Conservation (phyloP, 345 rosid species). For the Ricinus communis region DNA sequence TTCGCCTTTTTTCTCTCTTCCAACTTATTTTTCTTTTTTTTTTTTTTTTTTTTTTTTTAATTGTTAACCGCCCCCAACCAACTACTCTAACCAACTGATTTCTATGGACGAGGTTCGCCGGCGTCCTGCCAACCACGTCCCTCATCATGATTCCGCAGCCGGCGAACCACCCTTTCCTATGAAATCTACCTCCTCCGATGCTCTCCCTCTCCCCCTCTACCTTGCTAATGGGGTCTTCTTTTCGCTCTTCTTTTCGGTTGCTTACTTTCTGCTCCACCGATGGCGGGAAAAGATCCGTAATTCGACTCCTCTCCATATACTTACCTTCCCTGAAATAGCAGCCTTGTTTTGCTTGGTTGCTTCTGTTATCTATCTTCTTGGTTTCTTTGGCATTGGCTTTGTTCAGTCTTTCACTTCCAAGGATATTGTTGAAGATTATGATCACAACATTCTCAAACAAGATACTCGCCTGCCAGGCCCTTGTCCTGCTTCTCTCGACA, state of each 20-base stretch:
- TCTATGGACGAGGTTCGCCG: constrained; percentile 32
- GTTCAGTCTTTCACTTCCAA: constrained; percentile 58
- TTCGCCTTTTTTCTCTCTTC: neutral
- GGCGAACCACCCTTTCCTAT: neutral
- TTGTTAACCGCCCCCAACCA: neutral
- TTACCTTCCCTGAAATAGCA: constrained; percentile 66
- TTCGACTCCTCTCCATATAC: constrained; percentile 79
- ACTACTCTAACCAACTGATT: neutral
- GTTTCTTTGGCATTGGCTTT: constrained; percentile 81
- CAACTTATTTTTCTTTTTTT: neutral
- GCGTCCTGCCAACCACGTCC: neutral
- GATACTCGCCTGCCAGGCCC: neutral
- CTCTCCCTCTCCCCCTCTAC: constrained; percentile 61
- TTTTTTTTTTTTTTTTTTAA: neutral
- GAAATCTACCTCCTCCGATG: constrained; percentile 52
- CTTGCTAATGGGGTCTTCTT: constrained; percentile 48
- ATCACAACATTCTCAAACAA: neutral
- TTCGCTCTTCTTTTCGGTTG: constrained; percentile 49
- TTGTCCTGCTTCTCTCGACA: neutral
- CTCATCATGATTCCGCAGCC: too few relatives aligned
- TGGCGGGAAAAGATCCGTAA: constrained; percentile 94
- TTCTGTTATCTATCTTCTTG: constrained; percentile 35
- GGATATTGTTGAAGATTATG: constrained; percentile 12
- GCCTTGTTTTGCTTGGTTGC: constrained; percentile 62
- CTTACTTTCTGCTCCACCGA: constrained; percentile 55